Percentiles rank a stretch among this genome's conserved stretches.
These are phyloP conservation scores for Dactylis glomerata DNA, from an alignment of 176 grass and related monocot genomes.

Conservation along the genomic window DNA sequence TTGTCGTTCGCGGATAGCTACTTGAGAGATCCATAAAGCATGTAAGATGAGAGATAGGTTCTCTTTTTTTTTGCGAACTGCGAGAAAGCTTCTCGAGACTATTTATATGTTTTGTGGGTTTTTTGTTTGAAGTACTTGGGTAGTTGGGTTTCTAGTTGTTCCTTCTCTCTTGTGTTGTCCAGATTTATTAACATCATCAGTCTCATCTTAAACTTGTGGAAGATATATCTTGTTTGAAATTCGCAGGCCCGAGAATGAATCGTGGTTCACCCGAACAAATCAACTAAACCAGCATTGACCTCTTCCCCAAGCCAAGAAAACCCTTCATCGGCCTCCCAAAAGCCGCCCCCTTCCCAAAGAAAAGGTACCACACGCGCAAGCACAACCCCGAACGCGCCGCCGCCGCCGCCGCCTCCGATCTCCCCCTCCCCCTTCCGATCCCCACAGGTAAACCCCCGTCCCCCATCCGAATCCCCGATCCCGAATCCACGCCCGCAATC, in stretches of 20 bases:
- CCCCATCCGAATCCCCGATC: background rate
- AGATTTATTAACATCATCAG: too few relatives aligned
- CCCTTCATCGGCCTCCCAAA: background rate
- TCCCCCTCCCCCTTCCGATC: background rate
- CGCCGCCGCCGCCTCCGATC: constrained; percentile 20
- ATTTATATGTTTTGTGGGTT: too few relatives aligned
- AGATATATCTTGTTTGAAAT: too few relatives aligned
- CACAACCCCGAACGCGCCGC: background rate
- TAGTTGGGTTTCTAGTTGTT: too few relatives aligned
- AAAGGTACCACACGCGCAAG: background rate
- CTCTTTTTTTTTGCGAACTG: too few relatives aligned
- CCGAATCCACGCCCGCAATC: background rate
- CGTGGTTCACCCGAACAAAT: background rate
- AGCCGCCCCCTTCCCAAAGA: background rate
- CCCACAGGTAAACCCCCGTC: background rate
- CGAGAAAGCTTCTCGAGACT: too few relatives aligned
- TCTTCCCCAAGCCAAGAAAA: constrained; percentile 27
- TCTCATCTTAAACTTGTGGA: too few relatives aligned
- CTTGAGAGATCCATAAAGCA: too few relatives aligned
- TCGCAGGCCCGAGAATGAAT: background rate
- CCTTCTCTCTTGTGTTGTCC: too few relatives aligned
- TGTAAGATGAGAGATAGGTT: too few relatives aligned
- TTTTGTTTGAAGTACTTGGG: too few relatives aligned
- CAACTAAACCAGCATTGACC: background rate
- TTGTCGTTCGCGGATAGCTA: too few relatives aligned